Base-by-base conservation (phyloP, 805 yeast species). In the Metschnikowia baotianmanensis region DNA sequence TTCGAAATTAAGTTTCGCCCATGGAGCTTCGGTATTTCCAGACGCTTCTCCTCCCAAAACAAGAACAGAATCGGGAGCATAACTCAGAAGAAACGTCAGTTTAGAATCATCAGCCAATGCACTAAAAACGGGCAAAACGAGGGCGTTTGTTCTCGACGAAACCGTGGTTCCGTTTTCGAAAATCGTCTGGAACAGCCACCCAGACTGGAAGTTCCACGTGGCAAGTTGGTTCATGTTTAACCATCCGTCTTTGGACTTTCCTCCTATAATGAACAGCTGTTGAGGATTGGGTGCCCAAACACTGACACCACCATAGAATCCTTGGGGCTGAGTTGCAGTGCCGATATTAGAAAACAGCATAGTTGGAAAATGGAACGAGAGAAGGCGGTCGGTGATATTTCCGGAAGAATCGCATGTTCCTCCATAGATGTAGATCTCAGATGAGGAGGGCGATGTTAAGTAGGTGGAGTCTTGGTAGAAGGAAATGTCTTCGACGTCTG, bases 191-290 rank as follows among this genome's bases (percentile, higher is more conserved):
- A 78, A 84, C 3, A 85, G 73, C 95, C 95, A 86, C 0, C 74
- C 74, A 7, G 85, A 63, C 35, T 69, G 67, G 45, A 77, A 78
- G 50, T 80, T 80, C 86, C 89, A 84, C 2, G 82, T 59, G 0
- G 93, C 91, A 15, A 83, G 62, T 59, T 85, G 93, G 50, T 73
- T 72, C 81, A 85, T 76, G 46, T 77, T 75, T 25, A 84, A 75
- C 88, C 90, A 84, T 0, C 88, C 88, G 2, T 62, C 52, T 5
- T 57, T 51, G 3, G 86, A 74, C 38, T 67, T 68, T 3, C 95
- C 95, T 0, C 93, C 95, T 30, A 86, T 63, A 3, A 86, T 57
- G 25, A 81, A 58, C 46, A 70, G 76, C 3, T 75, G 63, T 38
- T 63, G 70, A 8, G 77, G 70, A 22, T 67, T 57, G 17, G 74